Base-by-base conservation (phyloP, 768 basidiomycete species). In the Tylopilus rubrobrunneus region DNA sequence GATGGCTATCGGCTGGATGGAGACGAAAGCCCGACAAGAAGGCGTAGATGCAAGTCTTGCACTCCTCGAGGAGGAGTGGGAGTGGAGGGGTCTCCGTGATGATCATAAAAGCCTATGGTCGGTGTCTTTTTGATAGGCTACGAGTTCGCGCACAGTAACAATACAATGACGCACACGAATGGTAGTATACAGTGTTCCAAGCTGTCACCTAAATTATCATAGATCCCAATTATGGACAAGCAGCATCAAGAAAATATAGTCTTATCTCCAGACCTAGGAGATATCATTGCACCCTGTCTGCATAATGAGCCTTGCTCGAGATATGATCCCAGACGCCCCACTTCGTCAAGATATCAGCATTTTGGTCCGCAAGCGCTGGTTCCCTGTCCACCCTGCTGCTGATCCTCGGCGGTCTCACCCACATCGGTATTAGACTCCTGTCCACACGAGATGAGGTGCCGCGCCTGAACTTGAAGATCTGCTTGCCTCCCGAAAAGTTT, bases 1-100 rank as follows among this genome's bases (percentile, higher is more conserved):
- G 44, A 46, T 27, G 52, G 64, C 60, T 5, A 45, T 68, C 12
- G 33, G 27, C 3, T 70, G 67, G 68, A 66, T 68, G 64, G 48
- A 57, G 31, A 23, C 44, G 7, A 66, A 64, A 52, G 58, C 55
- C 9, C 2, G 5, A 1, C 28, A 39, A 19, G 59, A 61, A 43
- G 44, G 40, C 9, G 19, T 57, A 15, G 57, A 58, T 40, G n/a
- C 41, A 2, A 47, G 42, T 14, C 36, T 19, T 33, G 49, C 49
- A 7, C 45, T 53, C 19, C 19, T 51, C 25, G 62, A 65, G 37
- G 54, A 55, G 37, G 62, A 62, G 15, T 61, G 67, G 67, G 34
- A 55, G 10, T 52, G 60, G 48, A 60, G 46, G 21, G 47, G 29
- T 0, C 49, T 49, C 9, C 14, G 15, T 23, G 19, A 3, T 17